phyloP scores from a whole-genome alignment of 768 basidiomycete species.

The Chalciporus piperatus region DNA sequence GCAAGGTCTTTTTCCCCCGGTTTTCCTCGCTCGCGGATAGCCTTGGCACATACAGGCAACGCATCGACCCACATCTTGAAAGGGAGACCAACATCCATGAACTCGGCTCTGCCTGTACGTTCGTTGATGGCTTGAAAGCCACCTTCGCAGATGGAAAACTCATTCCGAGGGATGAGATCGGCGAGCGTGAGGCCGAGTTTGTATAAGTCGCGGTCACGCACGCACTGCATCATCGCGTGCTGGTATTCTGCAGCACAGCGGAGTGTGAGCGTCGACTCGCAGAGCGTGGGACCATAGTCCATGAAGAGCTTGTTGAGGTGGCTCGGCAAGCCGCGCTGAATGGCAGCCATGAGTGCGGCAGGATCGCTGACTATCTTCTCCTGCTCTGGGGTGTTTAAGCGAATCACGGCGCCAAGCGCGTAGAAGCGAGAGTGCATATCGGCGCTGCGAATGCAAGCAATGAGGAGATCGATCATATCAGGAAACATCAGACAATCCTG shows the following conservation, averaged over 20 bases:
- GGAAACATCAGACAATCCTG: conserved; percentile 43
- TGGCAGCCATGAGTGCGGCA: conserved; percentile 40
- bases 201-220: conserved; percentile 47
- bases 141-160: conserved; percentile 57
- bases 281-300: conserved; percentile 45
- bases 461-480: conserved; percentile 44
- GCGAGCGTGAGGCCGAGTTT: conserved; percentile 48
- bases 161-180: conserved; percentile 50
- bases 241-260: conserved; percentile 42
- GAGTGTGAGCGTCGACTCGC: conserved; percentile 46
- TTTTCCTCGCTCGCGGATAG: conserved; percentile 43
- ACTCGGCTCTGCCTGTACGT: conserved; percentile 38
- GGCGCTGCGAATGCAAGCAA: conserved; percentile 52
- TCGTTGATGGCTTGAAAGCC: conserved; percentile 45
- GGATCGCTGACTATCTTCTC: conserved; percentile 47
- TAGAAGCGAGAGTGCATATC: conserved; percentile 52
- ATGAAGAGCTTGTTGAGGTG: conserved; percentile 45
- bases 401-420: conserved; percentile 51
- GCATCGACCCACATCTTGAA: conserved; percentile 58
- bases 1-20: conserved; percentile 47
- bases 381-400: conserved; percentile 43
- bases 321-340: conserved; percentile 42
- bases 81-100: conserved; percentile 48
- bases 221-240: conserved; percentile 49
- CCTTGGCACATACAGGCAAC: conserved; percentile 54